Conservation (phyloP, 306 rosid genomes). For the Abrus pulchellus region DNA sequence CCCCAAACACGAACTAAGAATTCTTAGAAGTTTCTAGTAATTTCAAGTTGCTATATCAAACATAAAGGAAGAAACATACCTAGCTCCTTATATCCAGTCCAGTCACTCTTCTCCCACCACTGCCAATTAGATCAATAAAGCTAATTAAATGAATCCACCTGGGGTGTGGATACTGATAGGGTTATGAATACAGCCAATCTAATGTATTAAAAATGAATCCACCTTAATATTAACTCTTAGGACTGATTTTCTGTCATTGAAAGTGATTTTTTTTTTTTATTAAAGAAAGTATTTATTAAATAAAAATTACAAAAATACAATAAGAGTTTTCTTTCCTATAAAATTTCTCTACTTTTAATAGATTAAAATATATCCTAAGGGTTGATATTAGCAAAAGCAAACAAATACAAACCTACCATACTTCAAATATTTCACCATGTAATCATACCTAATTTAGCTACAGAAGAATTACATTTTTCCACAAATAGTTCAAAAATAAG, state of each 20-base stretch:
- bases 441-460: conserved; percentile 17
- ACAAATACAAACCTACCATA: conserved; percentile 40
- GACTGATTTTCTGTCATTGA: background rate
- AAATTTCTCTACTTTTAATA: background rate
- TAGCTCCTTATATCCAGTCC: conserved; percentile 99
- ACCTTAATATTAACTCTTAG: conserved; percentile 4
- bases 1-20: conserved; percentile 25
- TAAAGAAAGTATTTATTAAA: background rate
- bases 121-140: conserved; percentile 97
- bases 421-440: conserved; percentile 2
- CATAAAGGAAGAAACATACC: conserved; percentile 64
- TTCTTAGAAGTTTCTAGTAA: conserved; percentile 8
- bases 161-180: conserved; percentile 72
- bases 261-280: background rate
- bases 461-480: conserved; percentile 31
- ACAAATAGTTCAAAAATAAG: conserved; percentile 22
- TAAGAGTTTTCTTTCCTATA: background rate
- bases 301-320: background rate
- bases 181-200: conserved; percentile 60
- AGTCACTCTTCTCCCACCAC: conserved; percentile 99
- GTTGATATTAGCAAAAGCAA: background rate
- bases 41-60: conserved; percentile 37
- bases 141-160: conserved; percentile 91
- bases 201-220: conserved; percentile 43
- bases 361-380: conserved; percentile 9